Evolutionary conservation across 768 basidiomycete species (phyloP).

Genomic region (Boletus tylopilopsis): DNA sequence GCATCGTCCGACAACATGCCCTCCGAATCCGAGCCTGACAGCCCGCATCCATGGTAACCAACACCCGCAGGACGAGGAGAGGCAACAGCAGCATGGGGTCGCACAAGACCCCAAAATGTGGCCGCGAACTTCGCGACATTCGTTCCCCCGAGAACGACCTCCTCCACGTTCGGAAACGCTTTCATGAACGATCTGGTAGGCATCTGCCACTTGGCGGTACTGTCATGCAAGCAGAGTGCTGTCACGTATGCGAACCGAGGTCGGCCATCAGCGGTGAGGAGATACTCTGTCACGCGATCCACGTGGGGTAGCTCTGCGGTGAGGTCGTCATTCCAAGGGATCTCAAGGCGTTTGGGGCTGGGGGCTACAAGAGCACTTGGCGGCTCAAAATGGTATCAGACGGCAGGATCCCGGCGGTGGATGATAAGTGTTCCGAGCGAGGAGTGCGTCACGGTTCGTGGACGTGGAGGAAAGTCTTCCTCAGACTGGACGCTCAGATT

Average conservation of each 20-base stretch:
- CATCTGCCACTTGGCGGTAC: constrained; percentile 2
- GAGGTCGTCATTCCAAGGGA: constrained; percentile 19
- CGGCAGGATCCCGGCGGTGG: constrained; percentile 10
- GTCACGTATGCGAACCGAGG: constrained; percentile 12
- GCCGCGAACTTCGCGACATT: constrained; percentile 12
- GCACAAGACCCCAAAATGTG: constrained; percentile 10
- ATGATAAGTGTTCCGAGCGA: constrained; percentile 13
- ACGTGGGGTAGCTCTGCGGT: background rate
- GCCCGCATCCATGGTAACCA: background rate
- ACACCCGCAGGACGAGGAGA: too few relatives aligned
- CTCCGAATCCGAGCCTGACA: background rate
- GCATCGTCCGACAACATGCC: constrained; percentile 1
- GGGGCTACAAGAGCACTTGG: constrained; percentile 10
- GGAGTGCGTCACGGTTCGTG: constrained; percentile 3
- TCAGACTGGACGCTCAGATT: constrained; percentile 8
- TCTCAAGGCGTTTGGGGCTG: constrained; percentile 10
- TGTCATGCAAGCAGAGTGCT: constrained; percentile 13
- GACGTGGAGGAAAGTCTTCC: constrained; percentile 6
- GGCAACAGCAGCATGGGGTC: too few relatives aligned
- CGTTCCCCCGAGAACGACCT: constrained; percentile 11
- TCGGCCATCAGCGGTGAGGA: background rate
- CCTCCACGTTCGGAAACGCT: constrained; percentile 16
- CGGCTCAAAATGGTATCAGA: constrained; percentile 15
- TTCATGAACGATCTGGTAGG: constrained; percentile 14
- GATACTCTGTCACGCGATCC: constrained; percentile 6